Percentiles rank a stretch among this genome's conserved stretches.
Conservation (phyloP, 2,329 filamentous ascomycete species). For the Simplicillium sp. region DNA sequence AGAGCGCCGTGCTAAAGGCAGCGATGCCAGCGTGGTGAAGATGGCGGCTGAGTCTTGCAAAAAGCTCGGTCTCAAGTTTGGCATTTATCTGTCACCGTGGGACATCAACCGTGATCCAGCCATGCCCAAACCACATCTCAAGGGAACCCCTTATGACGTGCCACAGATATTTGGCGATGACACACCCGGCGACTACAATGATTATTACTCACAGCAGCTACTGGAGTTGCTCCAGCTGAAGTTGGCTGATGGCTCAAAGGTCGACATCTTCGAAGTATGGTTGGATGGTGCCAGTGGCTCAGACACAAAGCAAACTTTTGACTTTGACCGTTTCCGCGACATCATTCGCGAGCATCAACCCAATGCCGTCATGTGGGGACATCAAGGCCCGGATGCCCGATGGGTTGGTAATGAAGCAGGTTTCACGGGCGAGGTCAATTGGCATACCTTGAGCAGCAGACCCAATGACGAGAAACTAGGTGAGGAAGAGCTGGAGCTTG, state of each 20-base stretch:
- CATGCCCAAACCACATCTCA: conserved; percentile 20
- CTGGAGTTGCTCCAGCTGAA: conserved; percentile 15
- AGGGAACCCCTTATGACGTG: conserved; percentile 19
- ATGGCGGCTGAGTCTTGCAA: too few species aligned
- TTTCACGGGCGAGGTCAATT: too few species aligned
- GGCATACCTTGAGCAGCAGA: too few species aligned
- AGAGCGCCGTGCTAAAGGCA: too few species aligned
- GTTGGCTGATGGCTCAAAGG: conserved; percentile 2
- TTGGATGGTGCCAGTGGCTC: conserved; percentile 21
- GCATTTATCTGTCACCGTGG: too few species aligned
- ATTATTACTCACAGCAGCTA: conserved; percentile 17
- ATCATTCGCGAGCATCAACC: conserved; percentile 18
- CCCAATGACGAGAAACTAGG: too few species aligned
- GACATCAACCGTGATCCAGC: conserved; percentile 25
- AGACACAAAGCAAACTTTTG: conserved; percentile 18
- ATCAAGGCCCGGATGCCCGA: conserved; percentile 19
- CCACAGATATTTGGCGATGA: conserved; percentile 23
- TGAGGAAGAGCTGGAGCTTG: too few species aligned
- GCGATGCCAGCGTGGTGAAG: too few species aligned
- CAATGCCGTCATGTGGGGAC: conserved; percentile 18
- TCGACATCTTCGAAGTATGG: conserved; percentile 19
- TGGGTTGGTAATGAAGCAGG: too few species aligned
- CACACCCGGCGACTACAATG: conserved; percentile 20
- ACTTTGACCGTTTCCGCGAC: conserved; percentile 18
- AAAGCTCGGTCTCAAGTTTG: too few species aligned